phyloP scores from a whole-genome alignment of 2,329 filamentous ascomycete genomes.

The Penicillium nordicum region DNA sequence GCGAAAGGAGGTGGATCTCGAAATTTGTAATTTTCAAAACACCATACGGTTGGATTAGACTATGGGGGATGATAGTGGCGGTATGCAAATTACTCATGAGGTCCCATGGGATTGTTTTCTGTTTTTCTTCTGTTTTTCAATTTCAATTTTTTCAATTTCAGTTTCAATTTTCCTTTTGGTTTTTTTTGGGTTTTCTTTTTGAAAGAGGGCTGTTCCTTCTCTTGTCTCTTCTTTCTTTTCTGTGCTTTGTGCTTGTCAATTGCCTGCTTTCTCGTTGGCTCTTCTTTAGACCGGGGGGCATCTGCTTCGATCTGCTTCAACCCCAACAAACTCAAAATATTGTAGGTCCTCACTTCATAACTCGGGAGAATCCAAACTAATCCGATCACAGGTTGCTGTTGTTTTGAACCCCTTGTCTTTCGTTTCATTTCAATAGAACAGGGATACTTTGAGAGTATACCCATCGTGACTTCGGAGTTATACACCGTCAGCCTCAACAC shows the following conservation, averaged over 20 bases:
- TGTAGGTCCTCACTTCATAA: not conserved
- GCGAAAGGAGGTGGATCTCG: not conserved
- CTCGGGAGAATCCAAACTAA: not conserved
- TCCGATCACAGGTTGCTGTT: not conserved
- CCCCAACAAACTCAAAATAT: not conserved
- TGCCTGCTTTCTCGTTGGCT: slow-evolving; percentile 15
- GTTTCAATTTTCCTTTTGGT: slow-evolving; percentile 1
- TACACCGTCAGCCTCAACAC: not conserved
- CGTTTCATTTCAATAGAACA: not conserved
- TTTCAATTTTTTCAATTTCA: not conserved
- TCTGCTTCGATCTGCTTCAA: slow-evolving; percentile 1
- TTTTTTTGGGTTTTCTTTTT: slow-evolving; percentile 5
- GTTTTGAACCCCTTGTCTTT: not conserved
- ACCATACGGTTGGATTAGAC: not conserved
- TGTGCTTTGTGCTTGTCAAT: slow-evolving; percentile 4
- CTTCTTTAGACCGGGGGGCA: slow-evolving; percentile 3
- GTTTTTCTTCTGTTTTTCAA: not conserved
- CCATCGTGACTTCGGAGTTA: not conserved
- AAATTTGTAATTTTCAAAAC: not conserved
- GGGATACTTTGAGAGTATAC: not conserved
- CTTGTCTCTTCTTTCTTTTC: slow-evolving; percentile 6
- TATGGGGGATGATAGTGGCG: not conserved
- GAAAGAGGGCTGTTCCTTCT: slow-evolving; percentile 1
- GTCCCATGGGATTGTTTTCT: slow-evolving; percentile 1
- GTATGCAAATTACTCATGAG: slow-evolving; percentile 16